phyloP scores from a whole-genome alignment of 2,329 filamentous ascomycete genomes.

The Phaeosphaeriaceae sp. region DNA sequence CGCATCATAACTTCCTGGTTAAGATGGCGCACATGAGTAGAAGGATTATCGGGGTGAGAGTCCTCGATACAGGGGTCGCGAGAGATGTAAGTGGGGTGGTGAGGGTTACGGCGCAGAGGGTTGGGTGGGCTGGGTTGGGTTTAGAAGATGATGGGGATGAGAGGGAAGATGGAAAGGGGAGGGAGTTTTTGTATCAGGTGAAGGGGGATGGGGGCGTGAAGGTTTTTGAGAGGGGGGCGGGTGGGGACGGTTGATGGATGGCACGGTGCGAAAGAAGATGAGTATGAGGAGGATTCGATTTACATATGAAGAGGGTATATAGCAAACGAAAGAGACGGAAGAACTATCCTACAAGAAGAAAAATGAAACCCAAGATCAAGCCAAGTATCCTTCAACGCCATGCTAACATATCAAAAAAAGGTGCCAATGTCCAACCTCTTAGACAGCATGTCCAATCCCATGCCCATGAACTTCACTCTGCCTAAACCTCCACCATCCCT shows the following conservation, averaged over 20 bases:
- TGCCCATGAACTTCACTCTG: constrained; percentile 15
- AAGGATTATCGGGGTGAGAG: constrained; percentile 73
- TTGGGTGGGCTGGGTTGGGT: constrained; percentile 36
- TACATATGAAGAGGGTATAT: constrained; percentile 12
- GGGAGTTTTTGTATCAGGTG: constrained; percentile 82
- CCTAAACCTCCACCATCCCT: constrained; percentile 28
- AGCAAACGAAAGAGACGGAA: constrained; percentile 1
- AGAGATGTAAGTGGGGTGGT: constrained; percentile 90
- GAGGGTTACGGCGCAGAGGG: constrained; percentile 66
- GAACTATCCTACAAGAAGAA: constrained; percentile 1
- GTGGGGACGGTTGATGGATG: constrained; percentile 26
- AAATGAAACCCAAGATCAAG: background rate
- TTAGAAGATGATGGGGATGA: constrained; percentile 29
- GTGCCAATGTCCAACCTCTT: background rate
- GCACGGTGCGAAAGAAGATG: background rate
- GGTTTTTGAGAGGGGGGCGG: constrained; percentile 81
- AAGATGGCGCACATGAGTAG: constrained; percentile 76
- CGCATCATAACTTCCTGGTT: constrained; percentile 64
- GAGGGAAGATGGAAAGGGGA: constrained; percentile 53
- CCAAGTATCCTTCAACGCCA: background rate
- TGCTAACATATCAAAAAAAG: background rate
- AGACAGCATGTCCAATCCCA: constrained; percentile 13
- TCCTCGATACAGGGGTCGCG: constrained; percentile 86
- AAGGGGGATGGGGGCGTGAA: constrained; percentile 78
- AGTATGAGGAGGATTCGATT: background rate